A percentile compares a stretch with the other conserved stretches of the same genome.
phyloP scores from a whole-genome alignment of 2,329 filamentous ascomycete species.

The Catunica adiposa region DNA sequence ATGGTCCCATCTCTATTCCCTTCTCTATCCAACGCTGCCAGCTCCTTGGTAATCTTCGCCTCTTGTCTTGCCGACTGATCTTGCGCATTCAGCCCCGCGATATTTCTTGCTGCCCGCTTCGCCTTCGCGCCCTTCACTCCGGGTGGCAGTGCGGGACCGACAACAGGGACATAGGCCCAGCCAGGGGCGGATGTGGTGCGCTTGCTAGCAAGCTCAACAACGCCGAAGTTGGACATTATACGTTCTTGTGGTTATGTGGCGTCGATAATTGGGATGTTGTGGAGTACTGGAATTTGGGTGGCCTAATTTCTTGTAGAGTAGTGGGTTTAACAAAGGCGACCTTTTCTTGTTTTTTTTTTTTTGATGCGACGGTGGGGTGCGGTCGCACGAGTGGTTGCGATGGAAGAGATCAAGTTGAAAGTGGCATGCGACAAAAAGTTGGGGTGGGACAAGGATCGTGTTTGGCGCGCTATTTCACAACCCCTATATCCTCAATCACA shows the following conservation, averaged over 20 bases:
- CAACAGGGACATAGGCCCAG: conserved; percentile 84
- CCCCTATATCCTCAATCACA: background rate
- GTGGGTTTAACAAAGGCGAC: too few relatives aligned
- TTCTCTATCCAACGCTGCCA: conserved; percentile 70
- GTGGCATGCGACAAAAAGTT: background rate
- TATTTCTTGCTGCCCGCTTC: conserved; percentile 54
- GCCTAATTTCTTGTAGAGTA: too few relatives aligned
- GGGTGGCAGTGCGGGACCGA: conserved; percentile 34
- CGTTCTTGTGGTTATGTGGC: background rate
- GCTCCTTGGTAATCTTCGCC: conserved; percentile 62
- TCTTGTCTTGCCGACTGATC: conserved; percentile 71
- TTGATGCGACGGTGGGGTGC: background rate
- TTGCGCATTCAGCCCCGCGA: conserved; percentile 34
- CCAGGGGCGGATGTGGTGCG: conserved; percentile 59
- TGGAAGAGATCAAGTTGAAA: background rate
- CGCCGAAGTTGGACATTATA: conserved; percentile 51
- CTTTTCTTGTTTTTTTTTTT: background rate
- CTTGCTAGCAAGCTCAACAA: conserved; percentile 64
- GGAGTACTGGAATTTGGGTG: too few relatives aligned
- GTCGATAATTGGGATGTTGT: too few relatives aligned
- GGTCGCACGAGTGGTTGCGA: background rate
- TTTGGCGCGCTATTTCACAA: background rate
- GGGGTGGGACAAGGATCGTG: background rate
- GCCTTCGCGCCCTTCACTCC: conserved; percentile 37
- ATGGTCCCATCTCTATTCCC: conserved; percentile 59